These are phyloP conservation scores for Podospora conica DNA, from an alignment of 495 filamentous ascomycete species.

Conservation along the genomic window DNA sequence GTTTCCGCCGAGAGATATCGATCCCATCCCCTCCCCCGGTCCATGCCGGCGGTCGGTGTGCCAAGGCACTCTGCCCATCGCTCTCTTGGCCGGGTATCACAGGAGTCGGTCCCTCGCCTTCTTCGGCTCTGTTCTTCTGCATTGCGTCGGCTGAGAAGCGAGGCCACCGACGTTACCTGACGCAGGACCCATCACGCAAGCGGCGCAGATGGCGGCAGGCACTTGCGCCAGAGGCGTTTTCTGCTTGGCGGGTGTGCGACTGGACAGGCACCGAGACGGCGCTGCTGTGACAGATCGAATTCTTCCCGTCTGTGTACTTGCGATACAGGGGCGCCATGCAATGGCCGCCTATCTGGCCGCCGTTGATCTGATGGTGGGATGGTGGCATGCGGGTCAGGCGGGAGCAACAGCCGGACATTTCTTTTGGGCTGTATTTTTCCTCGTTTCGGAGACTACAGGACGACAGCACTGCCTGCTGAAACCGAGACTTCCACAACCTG, in stretches of 20 bases:
- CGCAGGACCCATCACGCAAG: background rate
- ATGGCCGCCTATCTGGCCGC: background rate
- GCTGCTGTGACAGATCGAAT: background rate
- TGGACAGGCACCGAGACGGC: background rate
- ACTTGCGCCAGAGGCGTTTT: background rate
- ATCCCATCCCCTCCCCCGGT: background rate
- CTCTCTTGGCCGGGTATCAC: background rate
- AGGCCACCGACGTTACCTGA: background rate
- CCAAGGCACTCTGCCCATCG: background rate
- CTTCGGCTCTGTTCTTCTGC: background rate
- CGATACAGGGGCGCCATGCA: background rate
- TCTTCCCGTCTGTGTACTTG: background rate
- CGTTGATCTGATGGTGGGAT: background rate
- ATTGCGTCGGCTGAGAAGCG: background rate
- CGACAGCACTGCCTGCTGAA: background rate
- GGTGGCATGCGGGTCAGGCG: background rate
- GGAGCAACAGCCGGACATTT: background rate
- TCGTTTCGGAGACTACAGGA: background rate
- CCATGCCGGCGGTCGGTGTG: background rate
- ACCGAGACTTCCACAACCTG: background rate
- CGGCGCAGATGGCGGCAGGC: background rate
- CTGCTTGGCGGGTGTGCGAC: background rate
- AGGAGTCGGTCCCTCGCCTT: background rate
- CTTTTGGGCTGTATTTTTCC: background rate
- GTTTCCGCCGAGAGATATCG: background rate